A percentile compares a stretch with the other conserved stretches of the same genome.
These are phyloP conservation scores for Cicer bijugum DNA, from an alignment of 306 rosid genomes.

Conservation along the genomic window DNA sequence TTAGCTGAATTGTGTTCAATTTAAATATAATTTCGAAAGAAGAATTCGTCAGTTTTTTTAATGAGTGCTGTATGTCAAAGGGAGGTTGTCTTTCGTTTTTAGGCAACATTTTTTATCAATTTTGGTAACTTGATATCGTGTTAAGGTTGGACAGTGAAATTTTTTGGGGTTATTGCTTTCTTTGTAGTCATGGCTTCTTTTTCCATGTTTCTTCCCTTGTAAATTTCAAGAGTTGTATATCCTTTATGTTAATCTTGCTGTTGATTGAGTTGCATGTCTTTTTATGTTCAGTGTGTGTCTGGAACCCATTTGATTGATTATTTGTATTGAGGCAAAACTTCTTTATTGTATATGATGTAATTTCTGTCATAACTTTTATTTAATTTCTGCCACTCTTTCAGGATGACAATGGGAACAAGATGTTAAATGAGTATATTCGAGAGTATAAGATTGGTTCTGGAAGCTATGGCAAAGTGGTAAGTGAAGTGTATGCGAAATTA, in stretches of 20 bases:
- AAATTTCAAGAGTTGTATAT: neutral
- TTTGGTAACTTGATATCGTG: slow-evolving; percentile 24
- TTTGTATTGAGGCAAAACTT: slow-evolving; percentile 28
- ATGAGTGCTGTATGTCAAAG: slow-evolving; percentile 21
- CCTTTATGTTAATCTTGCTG: neutral
- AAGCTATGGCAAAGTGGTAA: slow-evolving; percentile 99
- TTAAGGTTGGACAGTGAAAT: slow-evolving; percentile 18
- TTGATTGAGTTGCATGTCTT: neutral
- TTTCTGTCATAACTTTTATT: slow-evolving; percentile 27
- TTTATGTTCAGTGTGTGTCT: slow-evolving; percentile 7
- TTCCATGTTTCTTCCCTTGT: slow-evolving; percentile 23
- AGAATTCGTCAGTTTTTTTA: neutral
- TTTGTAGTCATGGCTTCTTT: neutral
- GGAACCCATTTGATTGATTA: slow-evolving; percentile 29
- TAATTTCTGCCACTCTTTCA: slow-evolving; percentile 43
- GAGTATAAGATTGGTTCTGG: slow-evolving; percentile 94
- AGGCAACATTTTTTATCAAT: slow-evolving; percentile 11
- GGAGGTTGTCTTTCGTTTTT: slow-evolving; percentile 15
- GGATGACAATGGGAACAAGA: slow-evolving; percentile 93
- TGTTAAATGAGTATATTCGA: slow-evolving; percentile 91
- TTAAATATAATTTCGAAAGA: neutral
- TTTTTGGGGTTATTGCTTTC: neutral
- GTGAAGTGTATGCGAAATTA: slow-evolving; percentile 34
- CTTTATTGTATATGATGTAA: slow-evolving; percentile 22
- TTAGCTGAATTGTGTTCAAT: slow-evolving; percentile 8